A percentile compares a stretch with the other conserved stretches of the same genome.
These are phyloP conservation scores for Plasmodium gonderi DNA, from an alignment of 169 alveolate species.

Conservation along the genomic window DNA sequence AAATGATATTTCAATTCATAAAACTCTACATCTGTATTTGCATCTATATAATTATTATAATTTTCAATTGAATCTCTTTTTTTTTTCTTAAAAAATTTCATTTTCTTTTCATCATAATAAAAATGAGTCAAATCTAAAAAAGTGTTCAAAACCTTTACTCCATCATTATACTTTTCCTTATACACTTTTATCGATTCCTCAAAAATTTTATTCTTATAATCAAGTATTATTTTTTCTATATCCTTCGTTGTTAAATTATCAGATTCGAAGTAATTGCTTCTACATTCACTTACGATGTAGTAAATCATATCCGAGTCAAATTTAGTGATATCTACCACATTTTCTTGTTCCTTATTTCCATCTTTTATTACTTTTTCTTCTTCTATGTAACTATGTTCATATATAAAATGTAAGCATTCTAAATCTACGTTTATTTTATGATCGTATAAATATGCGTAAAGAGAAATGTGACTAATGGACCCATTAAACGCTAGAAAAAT, in stretches of 20 bases:
- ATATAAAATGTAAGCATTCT: slow-evolving; percentile 29
- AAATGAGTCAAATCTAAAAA: slow-evolving; percentile 68
- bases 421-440: slow-evolving; percentile 34
- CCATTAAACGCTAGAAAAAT: slow-evolving; percentile 61
- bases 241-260: slow-evolving; percentile 23
- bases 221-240: slow-evolving; percentile 20
- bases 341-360: slow-evolving; percentile 22
- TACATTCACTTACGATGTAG: slow-evolving; percentile 39
- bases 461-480: slow-evolving; percentile 45
- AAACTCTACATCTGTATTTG: slow-evolving; percentile 78
- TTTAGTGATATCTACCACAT: slow-evolving; percentile 27
- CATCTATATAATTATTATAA: slow-evolving; percentile 48
- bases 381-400: slow-evolving; percentile 56
- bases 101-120: slow-evolving; percentile 17
- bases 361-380: slow-evolving; percentile 46
- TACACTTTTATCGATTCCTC: slow-evolving; percentile 35
- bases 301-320: slow-evolving; percentile 58
- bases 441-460: slow-evolving; percentile 45
- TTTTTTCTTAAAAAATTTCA: slow-evolving; percentile 75
- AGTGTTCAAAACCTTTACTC: slow-evolving; percentile 74
- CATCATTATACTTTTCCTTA: slow-evolving; percentile 62
- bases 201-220: slow-evolving; percentile 29
- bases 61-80: slow-evolving; percentile 24
- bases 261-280: neutral
- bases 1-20: slow-evolving; percentile 59